Conservation (phyloP, 352 stramenopile species). For the Phytopythium cucurbitacearum region DNA sequence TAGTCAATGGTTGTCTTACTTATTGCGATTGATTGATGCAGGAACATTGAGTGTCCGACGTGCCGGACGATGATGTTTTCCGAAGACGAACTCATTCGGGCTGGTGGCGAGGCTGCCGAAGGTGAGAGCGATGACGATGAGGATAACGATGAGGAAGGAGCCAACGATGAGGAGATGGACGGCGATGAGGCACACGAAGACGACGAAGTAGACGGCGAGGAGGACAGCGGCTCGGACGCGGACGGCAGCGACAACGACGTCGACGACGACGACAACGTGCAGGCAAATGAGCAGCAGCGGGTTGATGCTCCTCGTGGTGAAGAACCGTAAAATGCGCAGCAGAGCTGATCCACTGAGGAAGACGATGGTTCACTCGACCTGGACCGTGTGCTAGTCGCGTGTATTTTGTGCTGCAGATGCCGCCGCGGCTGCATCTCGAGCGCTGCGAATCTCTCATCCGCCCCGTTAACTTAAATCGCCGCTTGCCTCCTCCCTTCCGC, state of each 20-base stretch:
- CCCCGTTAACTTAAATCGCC: no score
- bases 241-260: conserved; percentile 8
- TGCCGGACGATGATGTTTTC: conserved; percentile 56
- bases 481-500: no score
- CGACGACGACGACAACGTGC: conserved; percentile 13
- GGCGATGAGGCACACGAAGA: conserved; percentile 12
- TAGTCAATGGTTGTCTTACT: not conserved
- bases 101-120: conserved; percentile 9
- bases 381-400: no score
- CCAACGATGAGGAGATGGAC: conserved; percentile 9
- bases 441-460: no score
- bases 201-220: conserved; percentile 12
- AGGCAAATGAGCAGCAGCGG: conserved; percentile 8
- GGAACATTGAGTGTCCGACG: conserved; percentile 54
- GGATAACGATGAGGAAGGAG: conserved; percentile 9
- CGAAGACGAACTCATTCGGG: conserved; percentile 22
- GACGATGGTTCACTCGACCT: no score
- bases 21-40: conserved; percentile 8
- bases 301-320: conserved; percentile 1
- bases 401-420: no score
- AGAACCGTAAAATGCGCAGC: not conserved
- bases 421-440: no score
- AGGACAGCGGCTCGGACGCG: conserved; percentile 18
- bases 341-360: not conserved
- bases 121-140: conserved; percentile 9